Conservation (phyloP, 2,329 filamentous ascomycete species). For the Ascosphaera pollenicola region DNA sequence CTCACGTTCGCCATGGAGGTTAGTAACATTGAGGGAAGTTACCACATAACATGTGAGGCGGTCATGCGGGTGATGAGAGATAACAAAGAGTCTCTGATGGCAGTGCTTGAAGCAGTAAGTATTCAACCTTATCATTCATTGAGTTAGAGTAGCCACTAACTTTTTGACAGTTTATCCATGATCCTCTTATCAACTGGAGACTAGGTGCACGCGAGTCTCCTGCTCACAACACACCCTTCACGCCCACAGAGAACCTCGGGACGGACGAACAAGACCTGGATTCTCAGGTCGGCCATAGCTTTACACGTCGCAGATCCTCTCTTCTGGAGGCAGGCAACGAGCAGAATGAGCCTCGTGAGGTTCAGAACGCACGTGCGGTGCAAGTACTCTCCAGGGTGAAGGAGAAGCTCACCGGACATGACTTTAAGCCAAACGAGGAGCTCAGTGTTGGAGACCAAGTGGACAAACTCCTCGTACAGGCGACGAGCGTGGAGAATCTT, state of each 20-base stretch:
- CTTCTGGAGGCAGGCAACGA: constrained; percentile 36
- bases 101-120: constrained; percentile 87
- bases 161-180: constrained; percentile 67
- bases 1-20: constrained; percentile 99
- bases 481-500: constrained; percentile 89
- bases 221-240: constrained; percentile 28
- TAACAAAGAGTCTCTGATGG: constrained; percentile 98
- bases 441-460: constrained; percentile 73
- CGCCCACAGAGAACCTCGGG: constrained; percentile 37
- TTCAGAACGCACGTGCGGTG: constrained; percentile 78
- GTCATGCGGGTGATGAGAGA: constrained; percentile 92
- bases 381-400: constrained; percentile 82
- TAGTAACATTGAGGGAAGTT: constrained; percentile 97
- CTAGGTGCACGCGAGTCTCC: constrained; percentile 43
- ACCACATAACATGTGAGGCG: constrained; percentile 93
- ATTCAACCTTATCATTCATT: not conserved
- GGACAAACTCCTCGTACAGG: constrained; percentile 82
- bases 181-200: constrained; percentile 95
- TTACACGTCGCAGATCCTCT: constrained; percentile 43
- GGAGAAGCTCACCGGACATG: constrained; percentile 83
- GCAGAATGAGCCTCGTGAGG: constrained; percentile 36
- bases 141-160: constrained; percentile 6
- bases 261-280: constrained; percentile 26
- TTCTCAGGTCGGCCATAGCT: constrained; percentile 37
- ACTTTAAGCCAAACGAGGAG: constrained; percentile 75